A percentile compares a stretch with the other conserved stretches of the same genome.
Conservation (phyloP, 306 rosid species). For the Heteromeles arbutifolia region DNA sequence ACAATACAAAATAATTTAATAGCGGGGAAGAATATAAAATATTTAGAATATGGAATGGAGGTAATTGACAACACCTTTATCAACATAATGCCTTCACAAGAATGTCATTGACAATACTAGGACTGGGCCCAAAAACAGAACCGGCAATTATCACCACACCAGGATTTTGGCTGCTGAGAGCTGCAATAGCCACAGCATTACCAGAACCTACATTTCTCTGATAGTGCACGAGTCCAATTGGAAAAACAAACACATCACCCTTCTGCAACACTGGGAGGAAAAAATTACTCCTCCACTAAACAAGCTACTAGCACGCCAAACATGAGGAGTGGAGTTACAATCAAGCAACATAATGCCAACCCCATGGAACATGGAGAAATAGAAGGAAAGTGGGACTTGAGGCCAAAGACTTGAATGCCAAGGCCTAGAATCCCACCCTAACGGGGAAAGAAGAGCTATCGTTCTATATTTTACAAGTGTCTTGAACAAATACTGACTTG, state of each 20-base stretch:
- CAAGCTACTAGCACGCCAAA: no score
- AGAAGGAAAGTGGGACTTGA: no score
- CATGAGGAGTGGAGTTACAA: no score
- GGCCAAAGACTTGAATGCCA: no score
- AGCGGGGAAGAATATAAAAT: neutral
- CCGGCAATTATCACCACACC: constrained; percentile 20
- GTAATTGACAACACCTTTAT: constrained; percentile 15
- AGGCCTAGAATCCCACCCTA: no score
- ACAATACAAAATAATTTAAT: neutral
- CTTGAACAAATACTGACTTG: no score
- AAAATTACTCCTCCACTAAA: no score
- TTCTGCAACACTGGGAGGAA: constrained; percentile 13
- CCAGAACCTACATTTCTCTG: constrained; percentile 28
- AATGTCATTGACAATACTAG: constrained; percentile 17
- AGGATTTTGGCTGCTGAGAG: constrained; percentile 36
- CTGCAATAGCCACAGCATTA: constrained; percentile 24
- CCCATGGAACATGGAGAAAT: no score
- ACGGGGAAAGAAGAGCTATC: no score
- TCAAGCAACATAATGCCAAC: no score
- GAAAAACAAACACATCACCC: constrained; percentile 40
- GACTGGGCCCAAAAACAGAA: constrained; percentile 32
- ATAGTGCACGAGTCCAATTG: constrained; percentile 28
- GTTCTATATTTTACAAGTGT: no score
- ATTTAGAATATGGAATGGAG: constrained; percentile 19
- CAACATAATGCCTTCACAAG: constrained; percentile 26